phyloP scores from a whole-genome alignment of 192 early-diverging fungal genomes.

The Podila minutissima region DNA sequence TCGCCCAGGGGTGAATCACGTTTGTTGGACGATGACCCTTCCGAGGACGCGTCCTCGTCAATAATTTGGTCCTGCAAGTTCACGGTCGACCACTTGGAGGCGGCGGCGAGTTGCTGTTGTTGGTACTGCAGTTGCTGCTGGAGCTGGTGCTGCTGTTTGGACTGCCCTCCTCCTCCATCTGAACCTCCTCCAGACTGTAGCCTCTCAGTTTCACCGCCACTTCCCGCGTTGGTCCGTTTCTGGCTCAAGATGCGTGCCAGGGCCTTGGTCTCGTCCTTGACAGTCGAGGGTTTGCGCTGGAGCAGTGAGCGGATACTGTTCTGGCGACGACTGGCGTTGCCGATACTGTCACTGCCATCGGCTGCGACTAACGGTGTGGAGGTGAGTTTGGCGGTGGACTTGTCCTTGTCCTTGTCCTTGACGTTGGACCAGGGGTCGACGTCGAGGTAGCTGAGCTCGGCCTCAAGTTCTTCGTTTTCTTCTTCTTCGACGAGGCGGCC shows the following conservation, averaged over 20 bases:
- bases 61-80: conserved; percentile 38
- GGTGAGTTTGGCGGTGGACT: neutral
- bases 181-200: neutral
- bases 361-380: neutral
- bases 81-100: conserved; percentile 13
- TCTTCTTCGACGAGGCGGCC: conserved; percentile 27
- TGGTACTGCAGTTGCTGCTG: conserved; percentile 8
- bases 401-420: conserved; percentile 34
- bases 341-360: neutral
- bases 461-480: conserved; percentile 30
- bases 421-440: conserved; percentile 53
- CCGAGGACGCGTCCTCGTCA: conserved; percentile 41
- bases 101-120: neutral
- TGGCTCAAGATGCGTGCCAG: conserved; percentile 43
- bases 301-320: conserved; percentile 44
- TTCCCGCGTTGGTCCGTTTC: conserved; percentile 20
- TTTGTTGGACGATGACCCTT: conserved; percentile 23
- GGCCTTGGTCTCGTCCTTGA: conserved; percentile 51
- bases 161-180: neutral
- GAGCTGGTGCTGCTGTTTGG: conserved; percentile 3
- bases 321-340: neutral
- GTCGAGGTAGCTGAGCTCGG: conserved; percentile 43
- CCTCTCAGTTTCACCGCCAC: conserved; percentile 23
- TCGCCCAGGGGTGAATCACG: conserved; percentile 7
- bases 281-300: conserved; percentile 45